These are phyloP conservation scores for Crucibulum laeve DNA, from an alignment of 768 basidiomycete genomes.

Conservation along the genomic window DNA sequence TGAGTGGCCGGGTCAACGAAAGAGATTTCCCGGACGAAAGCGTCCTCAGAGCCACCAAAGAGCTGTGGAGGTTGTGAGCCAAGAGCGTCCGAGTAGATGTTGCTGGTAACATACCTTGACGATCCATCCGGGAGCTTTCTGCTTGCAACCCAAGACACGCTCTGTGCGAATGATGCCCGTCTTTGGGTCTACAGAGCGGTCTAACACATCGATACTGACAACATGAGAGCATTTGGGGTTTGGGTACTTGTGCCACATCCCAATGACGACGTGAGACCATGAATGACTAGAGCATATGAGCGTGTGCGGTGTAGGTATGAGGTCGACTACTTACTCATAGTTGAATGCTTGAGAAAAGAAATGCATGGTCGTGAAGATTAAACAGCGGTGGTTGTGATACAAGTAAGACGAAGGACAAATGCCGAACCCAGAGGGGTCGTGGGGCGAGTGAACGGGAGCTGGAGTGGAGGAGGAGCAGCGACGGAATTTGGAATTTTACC, in stretches of 20 bases:
- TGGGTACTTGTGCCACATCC: constrained; percentile 96
- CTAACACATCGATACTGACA: constrained; percentile 80
- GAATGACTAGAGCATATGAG: constrained; percentile 55
- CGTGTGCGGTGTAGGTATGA: constrained; percentile 6
- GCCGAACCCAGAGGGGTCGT: constrained; percentile 4
- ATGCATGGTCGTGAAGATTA: constrained; percentile 51
- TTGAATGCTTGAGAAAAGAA: constrained; percentile 83
- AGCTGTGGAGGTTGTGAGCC: constrained; percentile 43
- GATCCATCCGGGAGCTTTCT: constrained; percentile 89
- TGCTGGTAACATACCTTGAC: constrained; percentile 67
- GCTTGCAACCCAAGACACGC: constrained; percentile 85
- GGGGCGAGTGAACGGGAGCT: background rate
- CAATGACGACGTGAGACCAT: constrained; percentile 88
- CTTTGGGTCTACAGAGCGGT: constrained; percentile 75
- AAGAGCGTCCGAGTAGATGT: constrained; percentile 1
- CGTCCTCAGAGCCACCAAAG: constrained; percentile 90
- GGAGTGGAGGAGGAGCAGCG: background rate
- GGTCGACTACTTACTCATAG: constrained; percentile 64
- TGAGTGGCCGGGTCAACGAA: constrained; percentile 85
- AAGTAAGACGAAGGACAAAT: constrained; percentile 16
- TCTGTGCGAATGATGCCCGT: constrained; percentile 93
- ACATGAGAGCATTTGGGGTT: constrained; percentile 91
- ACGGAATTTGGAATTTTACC: background rate
- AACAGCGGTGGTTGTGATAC: constrained; percentile 23
- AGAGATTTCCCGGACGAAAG: constrained; percentile 91